Base-by-base conservation (phyloP, 225 moss, liverwort and hornwort species). In the Bryum argenteum region DNA sequence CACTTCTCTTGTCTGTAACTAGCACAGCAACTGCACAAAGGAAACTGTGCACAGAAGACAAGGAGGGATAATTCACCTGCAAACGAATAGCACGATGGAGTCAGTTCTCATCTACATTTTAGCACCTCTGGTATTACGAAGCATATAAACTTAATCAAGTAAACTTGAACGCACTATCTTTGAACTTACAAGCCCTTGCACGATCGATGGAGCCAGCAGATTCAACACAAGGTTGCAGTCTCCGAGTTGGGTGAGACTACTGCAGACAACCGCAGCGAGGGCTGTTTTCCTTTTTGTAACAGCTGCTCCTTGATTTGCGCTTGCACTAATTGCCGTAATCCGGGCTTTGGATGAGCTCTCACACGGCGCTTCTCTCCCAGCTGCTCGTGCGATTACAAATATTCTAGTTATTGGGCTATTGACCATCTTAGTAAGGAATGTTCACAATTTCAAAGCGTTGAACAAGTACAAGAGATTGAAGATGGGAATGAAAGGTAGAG, bases 181-280 rank as follows among this genome's bases (percentile, higher is more conserved):
- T 38, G 58, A 48, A 82, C 93, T 85, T 81, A 98, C 97, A 70
- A 98, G 91, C 71, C 91, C 94, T 62, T 80, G 75, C 26, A 73
- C 79, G 28, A 94, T 78, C 21, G 81, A 80, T 20, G 94, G 85
- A 67, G 82, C 81, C 33, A 98, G 70, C 42, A 92, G 76, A 38
- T 72, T 77, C 66, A 98, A 70, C 59, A 92, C 75, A 54, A 94
- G 79, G 59, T 87, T 89, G 71, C 88, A 88, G 66, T 98, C 90
- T 56, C 97, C 97, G 63, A 87, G 68, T 78, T 91, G 90, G 47
- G 80, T 73, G 56, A 98, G 88, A 72, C 88, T 79, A 51, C 80
- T 75, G 75, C 97, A 92, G 38, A 88, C 81, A 63, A 91, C 92
- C 28, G 90, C 90, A 43, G 86, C 82, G 11, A 92, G 71, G 13